Conservation (phyloP, 2,329 filamentous ascomycete species). For the Chalaropsis thielavioides region DNA sequence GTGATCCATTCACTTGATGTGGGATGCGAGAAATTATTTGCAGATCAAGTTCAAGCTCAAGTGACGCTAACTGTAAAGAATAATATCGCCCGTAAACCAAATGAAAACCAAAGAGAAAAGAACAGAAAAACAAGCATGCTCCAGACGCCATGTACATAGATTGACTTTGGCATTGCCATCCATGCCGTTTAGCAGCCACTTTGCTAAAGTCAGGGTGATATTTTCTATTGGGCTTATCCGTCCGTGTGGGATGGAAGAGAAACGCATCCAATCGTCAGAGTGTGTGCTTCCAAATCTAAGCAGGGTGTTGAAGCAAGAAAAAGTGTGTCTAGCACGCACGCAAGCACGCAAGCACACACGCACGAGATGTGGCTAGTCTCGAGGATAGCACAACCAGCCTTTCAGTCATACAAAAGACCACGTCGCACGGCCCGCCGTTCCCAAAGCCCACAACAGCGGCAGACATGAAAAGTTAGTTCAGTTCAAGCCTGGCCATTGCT, state of each 20-base stretch:
- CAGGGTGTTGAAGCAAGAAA: background rate
- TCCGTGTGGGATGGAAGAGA: background rate
- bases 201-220: background rate
- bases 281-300: background rate
- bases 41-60: background rate
- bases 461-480: too few relatives aligned
- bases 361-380: background rate
- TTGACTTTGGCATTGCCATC: background rate
- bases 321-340: background rate
- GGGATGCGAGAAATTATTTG: background rate
- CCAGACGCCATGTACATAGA: constrained; percentile 5
- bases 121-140: background rate
- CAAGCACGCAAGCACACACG: too few relatives aligned
- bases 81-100: background rate
- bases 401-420: background rate
- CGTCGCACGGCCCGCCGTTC: background rate
- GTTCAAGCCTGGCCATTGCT: constrained; percentile 22
- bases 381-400: background rate
- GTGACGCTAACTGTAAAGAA: background rate
- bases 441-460: background rate
- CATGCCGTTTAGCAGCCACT: background rate
- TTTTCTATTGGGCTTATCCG: background rate
- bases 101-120: background rate
- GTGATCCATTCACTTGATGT: background rate
- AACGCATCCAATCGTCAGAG: background rate